Base-by-base conservation (phyloP, 306 rosid genomes). In the Medicago truncatula region DNA sequence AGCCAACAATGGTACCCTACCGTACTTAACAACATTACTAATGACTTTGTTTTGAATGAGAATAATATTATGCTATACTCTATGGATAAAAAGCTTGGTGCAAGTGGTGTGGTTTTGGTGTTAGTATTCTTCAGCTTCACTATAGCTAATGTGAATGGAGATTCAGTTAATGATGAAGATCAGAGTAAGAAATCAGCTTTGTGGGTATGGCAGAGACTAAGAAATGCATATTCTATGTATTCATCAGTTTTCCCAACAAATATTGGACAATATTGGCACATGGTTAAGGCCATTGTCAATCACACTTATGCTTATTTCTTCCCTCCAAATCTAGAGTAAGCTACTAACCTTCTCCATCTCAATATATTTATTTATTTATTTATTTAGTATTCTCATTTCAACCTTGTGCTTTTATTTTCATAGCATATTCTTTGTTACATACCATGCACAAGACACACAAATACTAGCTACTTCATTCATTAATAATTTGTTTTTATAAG, bases 251-350 rank as follows among this genome's bases (percentile, higher is more conserved):
- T 59, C 3, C 57, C 79, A 28, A 9, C 66, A n/a, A 67, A 13
- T 21, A 3, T 43, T 12, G 50, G 71, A n/a, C 46, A 49, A 23
- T 52, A 38, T 14, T 80, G 84, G 87, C 7, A 47, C 44, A 9
- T 21, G 17, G 2, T 49, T 16, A 79, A 83, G 71, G 13, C 11
- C 9, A 28, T 71, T 28, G 6, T 64, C 0, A 64, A 9, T 23
- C 44, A 74, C 20, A 56, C 76, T 1, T 80, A 66, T 47, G 14
- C 31, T 0, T 34, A n/a, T 58, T 63, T 64, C 41, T 81, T 81
- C 57, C 74, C 83, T 54, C 87, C 87, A 7, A 78, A 69, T 57
- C 38, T 77, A 7, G 83, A 80, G 83, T 79, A 70, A 75, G 86
- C 13, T n/a, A n/a, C 49, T 28, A 28, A 3, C 4, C 63, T 49